Percentiles rank a stretch among this genome's conserved stretches.
These are phyloP conservation scores for Ascoidea rubescens DNA, from an alignment of 805 yeast genomes.

Conservation along the genomic window DNA sequence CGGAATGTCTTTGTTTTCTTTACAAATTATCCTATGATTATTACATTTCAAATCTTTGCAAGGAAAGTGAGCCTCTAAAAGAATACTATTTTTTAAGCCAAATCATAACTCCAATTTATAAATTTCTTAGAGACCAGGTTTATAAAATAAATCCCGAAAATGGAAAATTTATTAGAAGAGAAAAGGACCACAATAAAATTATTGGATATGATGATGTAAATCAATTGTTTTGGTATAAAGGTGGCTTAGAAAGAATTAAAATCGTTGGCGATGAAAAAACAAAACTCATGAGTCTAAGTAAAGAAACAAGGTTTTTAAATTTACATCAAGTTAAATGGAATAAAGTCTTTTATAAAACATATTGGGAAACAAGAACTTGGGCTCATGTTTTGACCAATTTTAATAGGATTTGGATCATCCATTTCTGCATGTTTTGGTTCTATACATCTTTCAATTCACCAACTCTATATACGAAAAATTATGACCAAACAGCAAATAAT, in stretches of 20 bases:
- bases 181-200: constrained; percentile 50
- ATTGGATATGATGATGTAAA: constrained; percentile 88
- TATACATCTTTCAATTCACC: constrained; percentile 59
- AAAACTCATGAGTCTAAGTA: constrained; percentile 37
- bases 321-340: constrained; percentile 52
- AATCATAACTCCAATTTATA: constrained; percentile 61
- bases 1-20: constrained; percentile 77
- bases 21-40: constrained; percentile 70
- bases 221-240: constrained; percentile 73
- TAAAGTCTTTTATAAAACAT: constrained; percentile 59
- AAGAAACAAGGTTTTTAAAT: constrained; percentile 38
- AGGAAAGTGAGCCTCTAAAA: constrained; percentile 17
- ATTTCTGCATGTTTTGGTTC: constrained; percentile 63
- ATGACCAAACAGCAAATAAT: constrained; percentile 68
- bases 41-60: constrained; percentile 32
- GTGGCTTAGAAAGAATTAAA: constrained; percentile 46
- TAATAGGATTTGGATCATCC: constrained; percentile 71
- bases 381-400: constrained; percentile 59
- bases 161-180: constrained; percentile 31
- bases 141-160: constrained; percentile 24
- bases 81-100: constrained; percentile 42
- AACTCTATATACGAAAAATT: constrained; percentile 72
- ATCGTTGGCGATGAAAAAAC: constrained; percentile 26
- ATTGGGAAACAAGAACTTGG: constrained; percentile 65
- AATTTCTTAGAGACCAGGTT: constrained; percentile 39